A percentile compares a stretch with the other conserved stretches of the same genome.
phyloP scores from a whole-genome alignment of 148 eudicot species.

The Diospyros kaki region DNA sequence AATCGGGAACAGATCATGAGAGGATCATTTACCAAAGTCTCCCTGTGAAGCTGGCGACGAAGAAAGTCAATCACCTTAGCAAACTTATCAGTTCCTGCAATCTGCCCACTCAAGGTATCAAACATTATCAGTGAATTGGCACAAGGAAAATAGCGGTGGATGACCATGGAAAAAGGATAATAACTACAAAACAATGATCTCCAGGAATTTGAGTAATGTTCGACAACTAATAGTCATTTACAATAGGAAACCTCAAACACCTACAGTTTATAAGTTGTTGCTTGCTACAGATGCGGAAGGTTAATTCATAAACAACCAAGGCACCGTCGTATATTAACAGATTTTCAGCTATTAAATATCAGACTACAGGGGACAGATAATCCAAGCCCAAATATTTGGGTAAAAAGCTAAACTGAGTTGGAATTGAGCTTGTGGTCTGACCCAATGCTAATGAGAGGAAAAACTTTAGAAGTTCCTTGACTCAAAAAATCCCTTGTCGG shows the following conservation, averaged over 20 bases:
- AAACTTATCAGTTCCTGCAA: constrained; percentile 79
- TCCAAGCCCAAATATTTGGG: too few species aligned
- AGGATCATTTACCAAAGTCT: constrained; percentile 58
- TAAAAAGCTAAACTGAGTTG: too few species aligned
- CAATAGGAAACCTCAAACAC: not conserved
- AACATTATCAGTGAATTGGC: not conserved
- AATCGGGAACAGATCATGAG: not conserved
- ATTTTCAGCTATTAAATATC: not conserved
- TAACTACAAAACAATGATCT: not conserved
- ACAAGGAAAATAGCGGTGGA: not conserved
- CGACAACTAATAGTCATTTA: not conserved
- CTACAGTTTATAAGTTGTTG: not conserved
- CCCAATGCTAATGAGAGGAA: too few species aligned
- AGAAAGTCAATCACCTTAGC: constrained; percentile 84
- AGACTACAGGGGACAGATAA: too few species aligned
- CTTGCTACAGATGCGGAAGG: not conserved
- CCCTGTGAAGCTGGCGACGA: constrained; percentile 86
- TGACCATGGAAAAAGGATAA: not conserved
- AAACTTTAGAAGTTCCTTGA: too few species aligned
- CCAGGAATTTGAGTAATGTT: not conserved
- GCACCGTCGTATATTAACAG: not conserved
- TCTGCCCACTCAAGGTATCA: constrained; percentile 29
- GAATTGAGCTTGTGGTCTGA: too few species aligned
- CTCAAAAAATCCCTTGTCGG: not conserved
- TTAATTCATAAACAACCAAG: not conserved